These are phyloP conservation scores for Eutrema japonicum DNA, from an alignment of 345 rosid genomes.

Conservation along the genomic window DNA sequence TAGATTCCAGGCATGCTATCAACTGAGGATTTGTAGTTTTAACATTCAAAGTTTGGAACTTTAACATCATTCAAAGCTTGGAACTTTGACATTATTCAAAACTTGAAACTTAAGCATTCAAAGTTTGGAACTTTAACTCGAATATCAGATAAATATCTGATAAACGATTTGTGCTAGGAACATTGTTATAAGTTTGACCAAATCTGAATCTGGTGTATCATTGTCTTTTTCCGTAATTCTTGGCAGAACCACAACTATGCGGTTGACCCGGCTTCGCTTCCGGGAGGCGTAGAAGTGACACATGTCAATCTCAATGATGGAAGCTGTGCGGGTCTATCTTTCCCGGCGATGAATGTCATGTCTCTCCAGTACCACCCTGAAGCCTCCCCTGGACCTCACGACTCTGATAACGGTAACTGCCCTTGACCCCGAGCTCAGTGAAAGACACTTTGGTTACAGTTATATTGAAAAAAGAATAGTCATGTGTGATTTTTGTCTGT, in stretches of 20 bases:
- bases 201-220: constrained; percentile 16
- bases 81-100: background rate
- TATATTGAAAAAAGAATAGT: background rate
- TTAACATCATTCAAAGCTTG: background rate
- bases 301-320: constrained; percentile 93
- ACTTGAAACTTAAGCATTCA: background rate
- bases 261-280: constrained; percentile 87
- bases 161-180: constrained; percentile 7
- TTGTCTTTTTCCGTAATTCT: background rate
- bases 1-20: background rate
- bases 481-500: background rate
- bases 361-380: constrained; percentile 97
- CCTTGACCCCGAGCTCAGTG: background rate
- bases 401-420: constrained; percentile 73
- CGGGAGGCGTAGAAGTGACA: constrained; percentile 85
- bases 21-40: background rate
- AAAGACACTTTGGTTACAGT: constrained; percentile 11
- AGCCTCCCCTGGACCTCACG: constrained; percentile 98
- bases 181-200: constrained; percentile 11
- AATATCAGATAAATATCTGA: background rate
- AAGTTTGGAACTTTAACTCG: constrained; percentile 7
- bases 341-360: constrained; percentile 71
- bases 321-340: constrained; percentile 96
- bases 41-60: background rate
- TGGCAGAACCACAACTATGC: constrained; percentile 96